A percentile compares a stretch with the other conserved stretches of the same genome.
Evolutionary conservation across 306 rosid species (phyloP).

Genomic region (Argentina anserina): DNA sequence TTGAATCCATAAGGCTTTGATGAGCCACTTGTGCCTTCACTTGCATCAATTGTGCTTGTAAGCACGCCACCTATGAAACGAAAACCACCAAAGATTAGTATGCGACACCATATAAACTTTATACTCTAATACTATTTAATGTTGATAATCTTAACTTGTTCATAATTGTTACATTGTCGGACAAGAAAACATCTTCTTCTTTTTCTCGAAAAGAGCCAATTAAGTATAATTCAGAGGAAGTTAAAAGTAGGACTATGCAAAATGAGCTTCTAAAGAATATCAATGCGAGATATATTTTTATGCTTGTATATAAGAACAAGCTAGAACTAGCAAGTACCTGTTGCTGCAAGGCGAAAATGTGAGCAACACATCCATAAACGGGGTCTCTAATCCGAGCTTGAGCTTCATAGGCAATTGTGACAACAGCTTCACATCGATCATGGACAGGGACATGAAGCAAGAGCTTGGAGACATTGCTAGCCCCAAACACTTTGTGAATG

Average conservation of each 20-base stretch:
- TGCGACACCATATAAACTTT: neutral
- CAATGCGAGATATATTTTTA: neutral
- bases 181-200: neutral
- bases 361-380: slow-evolving; percentile 94
- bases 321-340: slow-evolving; percentile 60
- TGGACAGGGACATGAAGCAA: slow-evolving; percentile 72
- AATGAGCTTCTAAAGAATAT: neutral
- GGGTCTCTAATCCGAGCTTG: slow-evolving; percentile 93
- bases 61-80: slow-evolving; percentile 61
- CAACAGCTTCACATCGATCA: slow-evolving; percentile 89
- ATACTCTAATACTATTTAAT: neutral
- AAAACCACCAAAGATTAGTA: neutral
- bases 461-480: slow-evolving; percentile 86
- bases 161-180: neutral
- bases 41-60: slow-evolving; percentile 88
- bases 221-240: neutral
- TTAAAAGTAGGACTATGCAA: neutral
- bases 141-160: neutral
- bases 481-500: slow-evolving; percentile 94
- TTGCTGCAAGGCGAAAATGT: slow-evolving; percentile 91
- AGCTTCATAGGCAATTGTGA: slow-evolving; percentile 93
- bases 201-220: neutral
- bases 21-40: slow-evolving; percentile 76
- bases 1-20: slow-evolving; percentile 46
- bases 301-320: neutral